Evolutionary conservation across 192 early-diverging fungal species (phyloP).

Genomic region (Obelidium mucronatum): DNA sequence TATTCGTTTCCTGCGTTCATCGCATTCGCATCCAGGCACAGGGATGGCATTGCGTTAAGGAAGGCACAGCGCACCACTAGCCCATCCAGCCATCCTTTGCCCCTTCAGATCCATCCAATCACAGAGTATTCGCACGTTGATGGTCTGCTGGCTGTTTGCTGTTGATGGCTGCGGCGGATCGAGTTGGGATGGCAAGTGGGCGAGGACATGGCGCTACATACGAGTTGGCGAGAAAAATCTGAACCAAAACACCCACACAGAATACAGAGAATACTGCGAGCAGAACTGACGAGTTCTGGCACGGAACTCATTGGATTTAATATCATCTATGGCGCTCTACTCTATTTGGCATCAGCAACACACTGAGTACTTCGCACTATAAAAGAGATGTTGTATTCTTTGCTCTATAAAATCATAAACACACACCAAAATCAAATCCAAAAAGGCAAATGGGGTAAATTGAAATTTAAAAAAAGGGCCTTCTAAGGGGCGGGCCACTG

Average conservation of each 20-base stretch:
- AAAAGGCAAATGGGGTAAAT: too few species aligned
- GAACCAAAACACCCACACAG: not conserved
- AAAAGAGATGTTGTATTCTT: not conserved
- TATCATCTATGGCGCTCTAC: not conserved
- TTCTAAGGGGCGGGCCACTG: too few species aligned
- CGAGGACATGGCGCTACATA: not conserved
- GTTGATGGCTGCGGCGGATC: not conserved
- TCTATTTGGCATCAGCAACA: not conserved
- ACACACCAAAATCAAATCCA: not conserved
- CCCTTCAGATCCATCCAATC: not conserved
- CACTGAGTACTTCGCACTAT: not conserved
- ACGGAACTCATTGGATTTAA: too few species aligned
- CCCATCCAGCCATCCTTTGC: not conserved
- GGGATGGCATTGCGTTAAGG: not conserved
- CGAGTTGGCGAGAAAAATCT: conserved; percentile 1
- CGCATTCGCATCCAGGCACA: too few species aligned
- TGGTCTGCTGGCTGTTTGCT: not conserved
- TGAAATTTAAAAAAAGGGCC: too few species aligned
- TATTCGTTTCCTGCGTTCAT: too few species aligned
- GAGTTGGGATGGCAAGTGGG: not conserved
- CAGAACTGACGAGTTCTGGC: too few species aligned
- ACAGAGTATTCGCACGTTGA: not conserved
- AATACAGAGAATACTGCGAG: too few species aligned
- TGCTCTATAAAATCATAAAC: not conserved
- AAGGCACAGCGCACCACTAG: not conserved